Evolutionary conservation across 257 asterid species (phyloP), one percentile per base, ranked within the genome.

Genomic region (Petunia secreta): DNA sequence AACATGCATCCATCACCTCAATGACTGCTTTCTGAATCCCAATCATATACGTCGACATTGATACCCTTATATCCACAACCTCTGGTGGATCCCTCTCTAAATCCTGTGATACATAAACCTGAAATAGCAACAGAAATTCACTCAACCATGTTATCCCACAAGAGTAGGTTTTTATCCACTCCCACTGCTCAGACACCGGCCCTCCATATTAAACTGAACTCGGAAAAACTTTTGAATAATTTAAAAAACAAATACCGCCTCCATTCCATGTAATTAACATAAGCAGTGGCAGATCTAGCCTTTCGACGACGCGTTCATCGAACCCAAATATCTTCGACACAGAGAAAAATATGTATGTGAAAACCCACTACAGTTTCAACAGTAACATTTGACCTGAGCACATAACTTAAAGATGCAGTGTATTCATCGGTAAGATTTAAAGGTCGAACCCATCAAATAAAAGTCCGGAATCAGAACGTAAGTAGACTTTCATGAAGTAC

Each of bases 1-100:
- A 81, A 83, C 99, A 93, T 5, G 97, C 98, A 89, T 95, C 99
- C 97, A 95, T 90, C 77, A 93, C 98, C 85, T 95, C 97, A 16
- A 93, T 87, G 74, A 95, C 95, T 43, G 99, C 95, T 80, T 90
- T 95, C 82, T 95, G 99, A 82, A 95, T 95, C 86, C 88, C 93
- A 80, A 92, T 78, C 99, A 95, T 93, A 86, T 91, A 79, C 0
- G 89, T 65, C 0, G 99, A 87, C 99, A 95, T 95, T 4, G 98
- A 97, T 46, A 93, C 97, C 85, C 98, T 91, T 83, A 95, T 85
- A 83, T 95, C 98, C 68, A 95, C 85, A 80, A 95, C 99, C 86
- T 91, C 97, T 0, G 99, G 98, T 68, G 95, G 98, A 80, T 92
- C 90, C 84, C 90, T 89, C 89, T 95, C 98, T 89, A 95, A 87